A percentile compares a stretch with the other conserved stretches of the same genome.
Conservation (phyloP, 371 early-diverging fungal genomes). For the Apophysomyces sp. region DNA sequence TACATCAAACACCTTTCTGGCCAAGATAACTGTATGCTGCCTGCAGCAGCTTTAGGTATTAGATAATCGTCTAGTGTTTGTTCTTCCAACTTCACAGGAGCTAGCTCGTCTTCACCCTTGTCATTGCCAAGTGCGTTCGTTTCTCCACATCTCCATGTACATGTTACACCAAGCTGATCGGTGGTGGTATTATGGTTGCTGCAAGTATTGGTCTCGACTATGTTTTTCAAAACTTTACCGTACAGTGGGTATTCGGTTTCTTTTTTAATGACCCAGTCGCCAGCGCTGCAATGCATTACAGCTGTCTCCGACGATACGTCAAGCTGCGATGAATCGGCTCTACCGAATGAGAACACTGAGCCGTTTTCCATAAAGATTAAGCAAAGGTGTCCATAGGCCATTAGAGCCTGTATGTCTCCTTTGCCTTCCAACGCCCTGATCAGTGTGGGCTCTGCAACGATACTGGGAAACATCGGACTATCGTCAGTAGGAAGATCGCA, state of each 20-base stretch:
- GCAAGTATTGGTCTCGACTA: conserved; percentile 78
- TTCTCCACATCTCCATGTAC: conserved; percentile 93
- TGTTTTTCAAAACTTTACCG: conserved; percentile 43
- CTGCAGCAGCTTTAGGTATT: conserved; percentile 63
- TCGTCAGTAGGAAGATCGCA: conserved; percentile 67
- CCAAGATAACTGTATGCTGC: conserved; percentile 76
- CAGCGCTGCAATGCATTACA: conserved; percentile 19
- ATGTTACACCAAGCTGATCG: conserved; percentile 67
- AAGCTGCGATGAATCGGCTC: conserved; percentile 92
- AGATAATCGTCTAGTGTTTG: conserved; percentile 56
- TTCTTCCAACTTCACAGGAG: conserved; percentile 50
- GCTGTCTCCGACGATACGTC: conserved; percentile 63
- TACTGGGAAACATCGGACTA: conserved; percentile 25
- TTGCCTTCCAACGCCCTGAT: conserved; percentile 51
- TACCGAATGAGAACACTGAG: conserved; percentile 79
- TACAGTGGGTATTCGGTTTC: conserved; percentile 60
- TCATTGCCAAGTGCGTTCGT: conserved; percentile 74
- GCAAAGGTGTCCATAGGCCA: conserved; percentile 90
- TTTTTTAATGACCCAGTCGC: conserved; percentile 49
- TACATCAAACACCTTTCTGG: conserved; percentile 7
- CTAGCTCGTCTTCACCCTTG: conserved; percentile 62
- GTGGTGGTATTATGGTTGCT: conserved; percentile 86
- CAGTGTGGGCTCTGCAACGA: conserved; percentile 48
- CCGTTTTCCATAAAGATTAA: conserved; percentile 77
- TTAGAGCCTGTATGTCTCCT: conserved; percentile 49